Base-by-base conservation (phyloP, 768 basidiomycete species). In the Boletus tylopilopsis region DNA sequence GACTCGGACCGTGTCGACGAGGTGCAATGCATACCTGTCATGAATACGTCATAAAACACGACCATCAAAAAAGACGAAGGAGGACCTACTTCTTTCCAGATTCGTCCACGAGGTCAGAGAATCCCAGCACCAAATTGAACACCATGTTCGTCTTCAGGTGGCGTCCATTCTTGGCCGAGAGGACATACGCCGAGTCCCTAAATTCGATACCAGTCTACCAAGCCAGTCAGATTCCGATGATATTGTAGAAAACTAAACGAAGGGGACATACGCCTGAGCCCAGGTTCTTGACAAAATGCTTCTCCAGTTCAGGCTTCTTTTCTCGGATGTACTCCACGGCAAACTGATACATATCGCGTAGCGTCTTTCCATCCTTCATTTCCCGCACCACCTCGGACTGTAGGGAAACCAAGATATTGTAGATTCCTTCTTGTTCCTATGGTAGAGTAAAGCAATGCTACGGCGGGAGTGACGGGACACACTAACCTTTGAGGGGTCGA, bases 121-220 rank as follows among this genome's bases (percentile, higher is more conserved):
- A 93, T 3, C 94, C 94, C 42, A 98, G 75, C 18, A 80, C 79
- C 29, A 99, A 73, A 62, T 85, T 90, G 65, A 96, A 75, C 23
- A 90, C 78, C 94, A 95, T 96, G 61, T 85, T 84, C 45, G 83
- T 73, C 61, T 80, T 83, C 42, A 97, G 64, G 13, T 70, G 71
- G 10, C 86, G 82, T 7, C 70, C 71, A 60, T 91, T 95, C 73
- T 95, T 98, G 8, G 83, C 55, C 5, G 86, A 87, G 32, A 98
- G 72, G 12, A 94, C 70, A 65, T 94, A 96, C 0, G 83, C 74
- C 10, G 86, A 81, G 63, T 99, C 95, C 35, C 94, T 83, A 71
- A 94, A 97, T 67, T 99, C 95, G 64, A 97, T 82, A 6, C 95
- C 95, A 67, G 85, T 97, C 94, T 97, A 58, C n/a, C 19, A 39